phyloP scores from a whole-genome alignment of 176 grass and related monocot genomes.

The Cenchrus purpureus region DNA sequence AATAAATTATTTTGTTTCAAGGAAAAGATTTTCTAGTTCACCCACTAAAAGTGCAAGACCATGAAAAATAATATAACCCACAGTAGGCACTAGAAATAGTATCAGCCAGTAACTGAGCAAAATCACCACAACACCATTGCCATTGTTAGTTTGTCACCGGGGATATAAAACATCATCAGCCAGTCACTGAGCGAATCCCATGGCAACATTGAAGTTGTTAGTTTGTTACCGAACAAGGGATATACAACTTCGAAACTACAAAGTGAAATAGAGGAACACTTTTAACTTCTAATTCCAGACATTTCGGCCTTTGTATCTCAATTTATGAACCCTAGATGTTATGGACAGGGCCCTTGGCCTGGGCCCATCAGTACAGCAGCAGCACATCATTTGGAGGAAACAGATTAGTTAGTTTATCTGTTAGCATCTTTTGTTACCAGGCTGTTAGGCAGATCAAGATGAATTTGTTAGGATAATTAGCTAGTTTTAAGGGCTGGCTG shows the following conservation, averaged over 20 bases:
- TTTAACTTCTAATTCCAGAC: not conserved
- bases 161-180: not conserved
- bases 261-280: no score
- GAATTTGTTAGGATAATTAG: not conserved
- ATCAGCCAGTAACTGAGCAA: not conserved
- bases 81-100: not conserved
- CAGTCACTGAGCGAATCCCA: not conserved
- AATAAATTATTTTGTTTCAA: not conserved
- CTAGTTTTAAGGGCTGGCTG: not conserved
- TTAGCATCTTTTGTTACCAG: not conserved
- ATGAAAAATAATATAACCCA: not conserved
- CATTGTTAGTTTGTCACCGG: no score
- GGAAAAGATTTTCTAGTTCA: not conserved
- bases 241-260: not conserved
- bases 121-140: not conserved
- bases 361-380: not conserved
- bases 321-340: not conserved
- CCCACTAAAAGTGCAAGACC: not conserved
- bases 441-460: not conserved
- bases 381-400: not conserved
- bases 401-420: not conserved
- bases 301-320: not conserved
- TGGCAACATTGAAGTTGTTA: no score
- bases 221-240: no score
- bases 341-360: not conserved